Conservation (phyloP, 2,329 filamentous ascomycete species). For the Ilyonectria robusta region DNA sequence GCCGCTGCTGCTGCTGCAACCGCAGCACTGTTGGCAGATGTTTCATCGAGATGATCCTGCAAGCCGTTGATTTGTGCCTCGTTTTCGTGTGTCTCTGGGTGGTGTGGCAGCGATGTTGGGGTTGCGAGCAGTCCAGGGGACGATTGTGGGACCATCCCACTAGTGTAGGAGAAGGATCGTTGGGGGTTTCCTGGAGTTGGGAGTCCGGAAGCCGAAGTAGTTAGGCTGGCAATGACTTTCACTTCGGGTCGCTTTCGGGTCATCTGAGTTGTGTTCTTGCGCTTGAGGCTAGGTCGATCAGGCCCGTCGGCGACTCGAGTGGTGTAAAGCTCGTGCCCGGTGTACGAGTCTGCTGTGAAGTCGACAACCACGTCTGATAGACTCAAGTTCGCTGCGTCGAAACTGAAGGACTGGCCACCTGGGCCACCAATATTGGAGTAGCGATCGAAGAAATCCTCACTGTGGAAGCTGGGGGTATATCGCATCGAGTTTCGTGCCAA, state of each 20-base stretch:
- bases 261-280: constrained; percentile 61
- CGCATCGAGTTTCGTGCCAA: constrained; percentile 75
- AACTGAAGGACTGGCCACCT: constrained; percentile 72
- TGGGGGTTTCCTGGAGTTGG: constrained; percentile 52
- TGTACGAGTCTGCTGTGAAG: constrained; percentile 69
- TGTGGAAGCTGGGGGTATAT: constrained; percentile 84
- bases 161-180: constrained; percentile 56
- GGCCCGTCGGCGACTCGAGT: constrained; percentile 53
- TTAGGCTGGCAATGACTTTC: constrained; percentile 50
- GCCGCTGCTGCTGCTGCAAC: constrained; percentile 55
- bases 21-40: constrained; percentile 52
- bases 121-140: constrained; percentile 58
- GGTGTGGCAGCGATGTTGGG: constrained; percentile 54
- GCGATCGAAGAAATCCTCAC: constrained; percentile 90
- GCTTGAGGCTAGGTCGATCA: constrained; percentile 60
- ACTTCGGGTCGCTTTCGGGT: constrained; percentile 58
- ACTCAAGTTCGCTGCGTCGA: constrained; percentile 82
- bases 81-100: constrained; percentile 51
- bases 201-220: constrained; percentile 44
- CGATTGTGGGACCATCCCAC: constrained; percentile 54
- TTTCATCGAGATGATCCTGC: constrained; percentile 53
- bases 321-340: constrained; percentile 63
- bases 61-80: constrained; percentile 50
- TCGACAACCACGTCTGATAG: constrained; percentile 78
- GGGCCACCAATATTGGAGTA: constrained; percentile 73